These are phyloP conservation scores for Plasmodium chabaudi DNA, from an alignment of 169 alveolate genomes.

Conservation along the genomic window DNA sequence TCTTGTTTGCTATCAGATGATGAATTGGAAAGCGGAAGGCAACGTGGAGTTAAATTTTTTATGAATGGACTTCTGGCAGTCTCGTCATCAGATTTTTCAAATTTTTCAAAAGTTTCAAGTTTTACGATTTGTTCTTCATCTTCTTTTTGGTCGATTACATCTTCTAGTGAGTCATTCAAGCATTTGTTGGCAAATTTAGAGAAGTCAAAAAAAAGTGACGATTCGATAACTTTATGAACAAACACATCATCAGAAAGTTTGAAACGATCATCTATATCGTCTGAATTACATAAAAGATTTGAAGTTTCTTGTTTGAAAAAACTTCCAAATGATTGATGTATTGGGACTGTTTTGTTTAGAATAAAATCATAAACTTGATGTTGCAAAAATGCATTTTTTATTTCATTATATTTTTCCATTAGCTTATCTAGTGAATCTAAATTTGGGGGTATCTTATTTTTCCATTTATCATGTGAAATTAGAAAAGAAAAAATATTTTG, in stretches of 20 bases:
- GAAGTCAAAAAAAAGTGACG: slow-evolving; percentile 13
- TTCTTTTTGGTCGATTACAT: neutral
- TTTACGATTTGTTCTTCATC: neutral
- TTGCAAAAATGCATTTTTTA: slow-evolving; percentile 81
- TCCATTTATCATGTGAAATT: slow-evolving; percentile 76
- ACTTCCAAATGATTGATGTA: slow-evolving; percentile 47
- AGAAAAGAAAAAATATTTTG: slow-evolving; percentile 71
- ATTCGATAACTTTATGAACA: slow-evolving; percentile 21
- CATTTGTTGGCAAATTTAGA: slow-evolving; percentile 3
- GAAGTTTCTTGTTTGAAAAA: slow-evolving; percentile 2
- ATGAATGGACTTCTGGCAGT: neutral
- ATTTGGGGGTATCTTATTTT: slow-evolving; percentile 81
- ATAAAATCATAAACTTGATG: slow-evolving; percentile 82
- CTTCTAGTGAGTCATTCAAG: slow-evolving; percentile 1
- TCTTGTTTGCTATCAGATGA: neutral
- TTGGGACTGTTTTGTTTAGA: slow-evolving; percentile 29
- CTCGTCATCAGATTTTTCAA: neutral
- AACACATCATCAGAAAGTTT: neutral
- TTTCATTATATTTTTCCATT: slow-evolving; percentile 76
- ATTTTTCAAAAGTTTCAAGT: neutral
- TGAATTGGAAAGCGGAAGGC: too few relatives aligned
- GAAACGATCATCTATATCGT: too few relatives aligned
- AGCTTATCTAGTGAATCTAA: slow-evolving; percentile 76
- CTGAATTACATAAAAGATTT: too few relatives aligned
- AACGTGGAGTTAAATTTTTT: too few relatives aligned